These are phyloP conservation scores for Hemisphaericaspora subhashii DNA, from an alignment of 1,139 yeast species.

Conservation along the genomic window DNA sequence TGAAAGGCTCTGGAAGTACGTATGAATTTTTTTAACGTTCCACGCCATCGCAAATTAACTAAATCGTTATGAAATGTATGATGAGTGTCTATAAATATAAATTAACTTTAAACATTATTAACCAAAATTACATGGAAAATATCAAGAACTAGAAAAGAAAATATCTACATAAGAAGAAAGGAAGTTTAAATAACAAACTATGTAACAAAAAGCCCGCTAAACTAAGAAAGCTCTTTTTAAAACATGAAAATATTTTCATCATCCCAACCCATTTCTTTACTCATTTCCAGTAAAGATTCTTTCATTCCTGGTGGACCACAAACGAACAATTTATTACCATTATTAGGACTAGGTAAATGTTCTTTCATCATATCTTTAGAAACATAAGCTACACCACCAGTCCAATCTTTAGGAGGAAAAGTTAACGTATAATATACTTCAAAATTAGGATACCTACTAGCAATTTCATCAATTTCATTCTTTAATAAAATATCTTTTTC, in stretches of 20 bases:
- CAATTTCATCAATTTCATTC: constrained; percentile 68
- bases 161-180: background rate
- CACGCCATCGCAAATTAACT: no score
- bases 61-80: no score
- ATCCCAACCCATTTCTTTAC: constrained; percentile 65
- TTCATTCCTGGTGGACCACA: constrained; percentile 83
- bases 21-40: no score
- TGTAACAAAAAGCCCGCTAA: background rate
- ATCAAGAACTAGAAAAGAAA: constrained; percentile 1
- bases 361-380: constrained; percentile 55
- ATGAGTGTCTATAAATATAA: background rate
- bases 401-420: constrained; percentile 48
- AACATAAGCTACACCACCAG: constrained; percentile 59
- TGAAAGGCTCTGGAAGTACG: no score
- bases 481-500: constrained; percentile 70
- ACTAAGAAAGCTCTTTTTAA: constrained; percentile 21
- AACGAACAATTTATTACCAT: constrained; percentile 54
- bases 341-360: constrained; percentile 42
- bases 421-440: constrained; percentile 44
- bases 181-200: background rate
- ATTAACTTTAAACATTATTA: background rate
- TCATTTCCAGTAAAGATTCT: constrained; percentile 44
- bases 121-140: background rate
- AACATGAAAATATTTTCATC: constrained; percentile 74
- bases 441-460: constrained; percentile 60